Percentiles rank a stretch among this genome's conserved stretches.
These are phyloP conservation scores for Bonnemaisonia californica DNA, from an alignment of 31 red algal species.

Conservation along the genomic window DNA sequence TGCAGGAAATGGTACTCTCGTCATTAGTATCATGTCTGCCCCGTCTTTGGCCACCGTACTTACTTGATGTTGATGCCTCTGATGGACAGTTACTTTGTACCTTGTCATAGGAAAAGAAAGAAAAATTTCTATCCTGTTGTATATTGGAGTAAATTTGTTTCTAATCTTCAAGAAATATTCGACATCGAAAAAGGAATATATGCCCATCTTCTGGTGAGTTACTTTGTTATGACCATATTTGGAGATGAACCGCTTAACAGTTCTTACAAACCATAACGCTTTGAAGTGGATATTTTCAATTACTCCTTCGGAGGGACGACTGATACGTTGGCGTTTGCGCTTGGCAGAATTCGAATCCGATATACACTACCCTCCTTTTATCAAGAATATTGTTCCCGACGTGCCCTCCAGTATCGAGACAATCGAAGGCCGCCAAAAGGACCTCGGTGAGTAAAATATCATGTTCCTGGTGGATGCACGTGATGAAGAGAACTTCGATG, in stretches of 20 bases:
- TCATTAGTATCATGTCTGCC: too few species aligned
- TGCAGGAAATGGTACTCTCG: too few species aligned
- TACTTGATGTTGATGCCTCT: too few species aligned
- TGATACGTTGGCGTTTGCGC: conserved; percentile 26
- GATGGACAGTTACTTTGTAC: too few species aligned
- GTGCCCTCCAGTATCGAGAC: too few species aligned
- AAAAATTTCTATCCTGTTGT: not conserved
- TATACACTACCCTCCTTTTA: conserved; percentile 12
- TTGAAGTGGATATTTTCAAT: conserved; percentile 12
- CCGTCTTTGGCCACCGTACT: too few species aligned
- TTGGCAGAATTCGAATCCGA: conserved; percentile 14
- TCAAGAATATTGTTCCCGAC: too few species aligned
- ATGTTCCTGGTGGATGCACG: too few species aligned
- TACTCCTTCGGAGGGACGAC: not conserved
- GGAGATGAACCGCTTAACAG: not conserved
- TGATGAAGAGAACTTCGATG: too few species aligned
- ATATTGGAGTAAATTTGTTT: not conserved
- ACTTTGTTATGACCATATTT: not conserved
- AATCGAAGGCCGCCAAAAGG: too few species aligned
- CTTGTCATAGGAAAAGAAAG: not conserved
- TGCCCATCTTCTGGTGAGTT: not conserved
- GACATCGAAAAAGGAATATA: not conserved
- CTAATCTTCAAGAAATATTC: not conserved
- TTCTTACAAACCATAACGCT: not conserved
- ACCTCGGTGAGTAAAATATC: too few species aligned